These are phyloP conservation scores for Aureobasidium sp. DNA, from an alignment of 2,329 filamentous ascomycete species.

Conservation along the genomic window DNA sequence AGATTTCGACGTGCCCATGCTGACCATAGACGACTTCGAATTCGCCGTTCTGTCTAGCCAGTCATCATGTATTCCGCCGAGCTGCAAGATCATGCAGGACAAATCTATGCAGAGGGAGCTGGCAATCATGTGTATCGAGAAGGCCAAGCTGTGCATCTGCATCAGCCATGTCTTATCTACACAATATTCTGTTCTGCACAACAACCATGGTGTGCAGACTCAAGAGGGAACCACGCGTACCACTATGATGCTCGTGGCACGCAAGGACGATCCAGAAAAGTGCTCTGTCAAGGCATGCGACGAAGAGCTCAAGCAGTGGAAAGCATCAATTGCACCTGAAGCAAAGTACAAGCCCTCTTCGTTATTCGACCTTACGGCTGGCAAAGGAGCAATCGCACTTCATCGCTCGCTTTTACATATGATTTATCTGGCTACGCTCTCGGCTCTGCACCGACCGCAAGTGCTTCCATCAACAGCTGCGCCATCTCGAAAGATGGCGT, in stretches of 20 bases:
- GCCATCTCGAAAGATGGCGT: slow-evolving; percentile 39
- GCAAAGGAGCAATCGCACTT: slow-evolving; percentile 55
- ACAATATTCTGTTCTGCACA: slow-evolving; percentile 86
- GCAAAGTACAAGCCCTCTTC: slow-evolving; percentile 60
- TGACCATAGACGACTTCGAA: slow-evolving; percentile 79
- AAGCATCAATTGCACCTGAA: slow-evolving; percentile 60
- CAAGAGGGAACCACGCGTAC: slow-evolving; percentile 63
- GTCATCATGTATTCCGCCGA: slow-evolving; percentile 48
- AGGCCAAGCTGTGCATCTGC: slow-evolving; percentile 80
- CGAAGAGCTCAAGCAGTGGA: slow-evolving; percentile 70
- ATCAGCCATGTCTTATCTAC: slow-evolving; percentile 84
- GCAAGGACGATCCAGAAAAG: slow-evolving; percentile 75
- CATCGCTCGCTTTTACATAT: slow-evolving; percentile 86
- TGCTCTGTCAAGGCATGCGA: slow-evolving; percentile 76
- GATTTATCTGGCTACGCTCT: slow-evolving; percentile 87
- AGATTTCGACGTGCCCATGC: slow-evolving; percentile 89
- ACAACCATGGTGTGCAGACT: slow-evolving; percentile 64
- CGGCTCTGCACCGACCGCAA: slow-evolving; percentile 83
- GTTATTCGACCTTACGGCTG: slow-evolving; percentile 48
- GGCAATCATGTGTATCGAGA: slow-evolving; percentile 83
- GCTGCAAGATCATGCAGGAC: slow-evolving; percentile 66
- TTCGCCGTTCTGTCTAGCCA: slow-evolving; percentile 42
- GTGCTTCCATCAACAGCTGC: slow-evolving; percentile 65
- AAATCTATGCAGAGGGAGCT: slow-evolving; percentile 67
- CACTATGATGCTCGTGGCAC: slow-evolving; percentile 84